Base-by-base conservation (phyloP, 2,329 filamentous ascomycete genomes). In the Penicillium expansum region DNA sequence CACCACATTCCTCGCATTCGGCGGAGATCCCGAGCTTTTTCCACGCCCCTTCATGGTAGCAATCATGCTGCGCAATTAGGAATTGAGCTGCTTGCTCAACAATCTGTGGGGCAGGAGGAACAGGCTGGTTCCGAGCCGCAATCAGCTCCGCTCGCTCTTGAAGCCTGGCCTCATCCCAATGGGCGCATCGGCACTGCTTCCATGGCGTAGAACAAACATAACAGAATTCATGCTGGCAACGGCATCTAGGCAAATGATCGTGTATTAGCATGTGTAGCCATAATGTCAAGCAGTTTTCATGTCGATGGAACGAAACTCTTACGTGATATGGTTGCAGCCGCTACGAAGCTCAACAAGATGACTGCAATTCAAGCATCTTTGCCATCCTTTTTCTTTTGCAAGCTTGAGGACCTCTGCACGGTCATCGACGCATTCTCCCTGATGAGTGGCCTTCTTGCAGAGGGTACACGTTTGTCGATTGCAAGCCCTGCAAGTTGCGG, bases 281-380 rank as follows among this genome's bases (percentile, higher is more conserved):
- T 22, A 22, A 16, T 10, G 13, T 33, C 29, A 11, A 33, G 18
- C 5, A 11, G 29, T 4, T 32, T 22, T 32, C 39, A 10, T 16
- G 3, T 18, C 8, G 13, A 37, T 14, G 30, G 8, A 11, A 32
- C 8, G n/a, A 20, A 16, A 14, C 6, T 50, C 69, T 55, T 68
- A 75, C 70, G 60, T 69, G 48, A 75, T 74, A 52, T 74, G 70
- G 43, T 71, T 69, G 57, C 72, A 74, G 5, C 70, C 73, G 5
- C 50, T 52, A 7, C 51, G 53, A 16, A 75, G 56, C 55, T 74
- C 71, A 16, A 74, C 61, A 14, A 74, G 81, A 38, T 83, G 80
- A 61, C 82, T 84, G 75, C 92, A 96, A 60, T 80, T 86, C 69
- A 86, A 87, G 71, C 91, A 96, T 45, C 85, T 80, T 71, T 90